These are phyloP conservation scores for Fusarium beomiforme DNA, from an alignment of 2,329 filamentous ascomycete species.

Conservation along the genomic window DNA sequence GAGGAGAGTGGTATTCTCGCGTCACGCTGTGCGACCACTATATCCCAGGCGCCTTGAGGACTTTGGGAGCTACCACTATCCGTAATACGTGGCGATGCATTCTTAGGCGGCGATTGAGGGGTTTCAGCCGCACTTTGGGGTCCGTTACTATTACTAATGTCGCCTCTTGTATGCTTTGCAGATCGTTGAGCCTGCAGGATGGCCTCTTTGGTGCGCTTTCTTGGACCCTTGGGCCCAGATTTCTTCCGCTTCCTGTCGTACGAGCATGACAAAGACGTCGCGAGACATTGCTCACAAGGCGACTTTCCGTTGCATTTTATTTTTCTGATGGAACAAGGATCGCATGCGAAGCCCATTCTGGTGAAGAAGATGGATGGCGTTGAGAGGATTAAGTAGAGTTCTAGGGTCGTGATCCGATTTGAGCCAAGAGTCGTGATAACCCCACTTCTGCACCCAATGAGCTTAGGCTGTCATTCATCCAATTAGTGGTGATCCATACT, in stretches of 20 bases:
- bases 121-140: not conserved
- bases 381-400: not conserved
- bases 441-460: not conserved
- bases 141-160: not conserved
- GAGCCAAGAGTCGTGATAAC: not conserved
- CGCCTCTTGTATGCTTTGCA: not conserved
- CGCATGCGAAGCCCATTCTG: constrained; percentile 14
- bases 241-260: constrained; percentile 24
- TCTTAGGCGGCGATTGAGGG: not conserved
- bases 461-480: not conserved
- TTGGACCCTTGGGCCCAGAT: constrained; percentile 15
- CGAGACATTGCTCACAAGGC: constrained; percentile 1
- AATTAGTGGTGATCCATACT: not conserved
- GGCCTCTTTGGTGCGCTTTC: constrained; percentile 23
- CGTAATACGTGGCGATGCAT: not conserved
- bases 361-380: not conserved
- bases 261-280: constrained; percentile 6
- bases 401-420: not conserved
- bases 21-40: not conserved
- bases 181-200: constrained; percentile 10
- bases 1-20: not conserved
- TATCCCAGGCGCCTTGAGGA: not conserved
- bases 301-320: constrained; percentile 4
- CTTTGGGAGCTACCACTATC: not conserved
- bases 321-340: constrained; percentile 15